Evolutionary conservation across 108 stramenopile species (phyloP), one percentile per base, ranked within the genome.

Genomic region (Stephanodiscus triporus): DNA sequence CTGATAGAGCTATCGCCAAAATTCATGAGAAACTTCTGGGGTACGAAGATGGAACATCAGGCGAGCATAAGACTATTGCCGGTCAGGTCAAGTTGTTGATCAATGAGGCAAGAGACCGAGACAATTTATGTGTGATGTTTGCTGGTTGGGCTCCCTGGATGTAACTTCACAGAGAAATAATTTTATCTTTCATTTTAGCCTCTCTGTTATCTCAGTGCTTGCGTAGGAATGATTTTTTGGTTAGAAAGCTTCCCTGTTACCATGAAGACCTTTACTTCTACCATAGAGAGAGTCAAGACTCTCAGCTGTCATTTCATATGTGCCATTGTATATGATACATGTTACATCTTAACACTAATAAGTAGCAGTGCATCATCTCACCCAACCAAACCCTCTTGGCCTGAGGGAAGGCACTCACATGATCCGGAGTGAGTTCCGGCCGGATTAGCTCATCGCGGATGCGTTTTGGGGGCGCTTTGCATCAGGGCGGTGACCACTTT

Each of bases 31-130:
- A 99, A 76, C 84, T 99, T 8, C 89, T 97, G 77, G 99, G 99
- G 6, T 98, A 96, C 85, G 97, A 98, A 76, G 98, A 99, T 51
- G 89, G 89, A 9, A 91, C 91, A 23, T 80, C 86, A 22, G 94
- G 96, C 11, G 96, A 97, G 66, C 89, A 89, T 48, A 95, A 97
- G 76, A 92, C 88, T 60, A 89, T 98, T 27, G 93, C 90, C 43
- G 97, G 96, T n/a, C 98, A 98, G 62, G 97, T 99, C 29, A 90
- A 93, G 42, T 63, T 96, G 26, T 72, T 98, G 49, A 97, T 99
- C 70, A 95, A 97, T 62, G 91, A 94, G 60, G 99, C 99, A 14
- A 73, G 86, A 59, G 96, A 97, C 59, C 85, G 87, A 26, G 89
- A 95, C 37, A 97, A 98, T 34, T 66, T 99, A 34, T 89, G 89